Percentiles rank a stretch among this genome's conserved stretches.
Evolutionary conservation across 2,329 filamentous ascomycete species (phyloP).

Genomic region (Ascomycota sp.): DNA sequence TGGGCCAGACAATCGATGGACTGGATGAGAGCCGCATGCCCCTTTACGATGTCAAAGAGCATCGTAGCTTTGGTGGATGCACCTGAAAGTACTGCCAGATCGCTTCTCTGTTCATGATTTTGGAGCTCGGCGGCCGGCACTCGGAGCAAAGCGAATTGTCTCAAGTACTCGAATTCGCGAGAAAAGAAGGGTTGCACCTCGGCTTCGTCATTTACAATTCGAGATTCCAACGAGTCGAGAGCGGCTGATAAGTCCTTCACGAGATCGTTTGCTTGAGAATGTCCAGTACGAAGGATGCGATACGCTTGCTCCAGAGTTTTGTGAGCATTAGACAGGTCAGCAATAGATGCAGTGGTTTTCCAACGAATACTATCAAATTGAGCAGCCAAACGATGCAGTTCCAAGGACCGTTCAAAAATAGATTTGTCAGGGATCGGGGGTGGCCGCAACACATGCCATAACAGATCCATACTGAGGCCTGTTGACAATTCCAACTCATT

Average conservation of each 20-base stretch:
- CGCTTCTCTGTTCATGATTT: constrained; percentile 7
- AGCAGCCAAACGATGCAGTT: constrained; percentile 33
- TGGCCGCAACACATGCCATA: constrained; percentile 59
- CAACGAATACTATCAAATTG: constrained; percentile 42
- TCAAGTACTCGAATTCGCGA: constrained; percentile 33
- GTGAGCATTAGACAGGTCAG: constrained; percentile 31
- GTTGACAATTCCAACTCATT: constrained; percentile 52
- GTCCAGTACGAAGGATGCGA: constrained; percentile 24
- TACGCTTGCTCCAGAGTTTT: constrained; percentile 35
- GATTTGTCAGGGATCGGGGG: constrained; percentile 25
- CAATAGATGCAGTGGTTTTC: constrained; percentile 30
- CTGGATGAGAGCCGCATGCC: constrained; percentile 21
- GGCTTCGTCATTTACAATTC: constrained; percentile 19
- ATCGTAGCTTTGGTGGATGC: constrained; percentile 14
- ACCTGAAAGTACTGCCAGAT: constrained; percentile 28
- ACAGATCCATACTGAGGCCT: constrained; percentile 57
- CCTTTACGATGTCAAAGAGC: constrained; percentile 12
- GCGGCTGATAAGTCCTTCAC: constrained; percentile 28
- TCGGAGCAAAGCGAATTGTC: constrained; percentile 29
- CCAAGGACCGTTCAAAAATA: constrained; percentile 23
- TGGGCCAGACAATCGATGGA: constrained; percentile 25
- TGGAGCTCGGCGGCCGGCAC: constrained; percentile 1
- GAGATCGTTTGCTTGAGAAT: constrained; percentile 22
- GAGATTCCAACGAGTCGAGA: constrained; percentile 28
- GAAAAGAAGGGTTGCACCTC: constrained; percentile 28